These are phyloP conservation scores for Kandelia obovata DNA, from an alignment of 345 rosid species.

Conservation along the genomic window DNA sequence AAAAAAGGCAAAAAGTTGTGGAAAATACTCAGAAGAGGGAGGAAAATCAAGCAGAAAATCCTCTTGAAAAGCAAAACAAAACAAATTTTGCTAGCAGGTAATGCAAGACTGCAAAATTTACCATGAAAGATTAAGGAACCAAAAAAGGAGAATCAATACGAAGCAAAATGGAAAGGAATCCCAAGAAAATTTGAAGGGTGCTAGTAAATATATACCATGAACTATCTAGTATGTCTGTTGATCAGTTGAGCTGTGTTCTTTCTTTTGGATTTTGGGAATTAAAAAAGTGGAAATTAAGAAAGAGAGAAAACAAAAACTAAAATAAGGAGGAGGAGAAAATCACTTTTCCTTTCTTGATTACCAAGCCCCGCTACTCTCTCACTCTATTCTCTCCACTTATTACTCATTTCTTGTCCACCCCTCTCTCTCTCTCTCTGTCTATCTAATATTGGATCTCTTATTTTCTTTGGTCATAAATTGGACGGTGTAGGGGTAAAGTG, in stretches of 20 bases:
- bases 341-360: conserved; percentile 6
- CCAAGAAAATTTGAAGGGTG: too few species aligned
- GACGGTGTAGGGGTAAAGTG: conserved; percentile 36
- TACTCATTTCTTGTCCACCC: neutral
- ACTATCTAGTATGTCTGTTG: too few species aligned
- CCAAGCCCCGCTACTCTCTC: neutral
- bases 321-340: neutral
- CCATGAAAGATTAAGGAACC: neutral
- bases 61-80: too few species aligned
- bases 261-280: conserved; percentile 12
- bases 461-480: conserved; percentile 42
- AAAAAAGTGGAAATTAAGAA: neutral
- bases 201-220: conserved; percentile 12
- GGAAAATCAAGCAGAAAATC: too few species aligned
- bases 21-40: too few species aligned
- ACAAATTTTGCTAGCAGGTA: too few species aligned
- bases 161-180: too few species aligned
- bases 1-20: too few species aligned
- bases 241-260: too few species aligned
- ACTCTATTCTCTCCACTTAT: neutral
- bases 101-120: neutral
- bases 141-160: neutral
- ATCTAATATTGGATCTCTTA: conserved; percentile 1
- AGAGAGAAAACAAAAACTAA: neutral
- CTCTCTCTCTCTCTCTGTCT: conserved; percentile 15